A percentile compares a stretch with the other conserved stretches of the same genome.
phyloP scores from a whole-genome alignment of 345 rosid genomes.

The Chamaenerion angustifolium region DNA sequence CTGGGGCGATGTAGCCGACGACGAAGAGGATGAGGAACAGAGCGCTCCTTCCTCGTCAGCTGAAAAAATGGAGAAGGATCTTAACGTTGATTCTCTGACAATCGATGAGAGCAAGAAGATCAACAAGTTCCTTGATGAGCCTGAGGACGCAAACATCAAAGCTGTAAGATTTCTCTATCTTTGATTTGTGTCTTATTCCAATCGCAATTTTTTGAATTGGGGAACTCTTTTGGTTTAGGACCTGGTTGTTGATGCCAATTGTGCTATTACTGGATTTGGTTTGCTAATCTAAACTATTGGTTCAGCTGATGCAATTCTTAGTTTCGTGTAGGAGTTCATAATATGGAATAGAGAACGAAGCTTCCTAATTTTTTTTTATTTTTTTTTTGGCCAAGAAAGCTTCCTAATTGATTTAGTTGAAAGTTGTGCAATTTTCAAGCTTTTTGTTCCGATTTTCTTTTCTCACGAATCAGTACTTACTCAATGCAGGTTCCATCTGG shows the following conservation, averaged over 20 bases:
- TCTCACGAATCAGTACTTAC: background rate
- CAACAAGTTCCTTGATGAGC: conserved; percentile 56
- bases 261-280: too few relatives aligned
- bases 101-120: conserved; percentile 25
- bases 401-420: background rate
- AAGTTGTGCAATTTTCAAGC: background rate
- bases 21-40: conserved; percentile 29
- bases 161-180: conserved; percentile 31
- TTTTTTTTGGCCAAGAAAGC: too few relatives aligned
- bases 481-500: conserved; percentile 58
- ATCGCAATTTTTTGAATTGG: background rate
- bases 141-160: conserved; percentile 68
- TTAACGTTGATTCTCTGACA: conserved; percentile 28
- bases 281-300: too few relatives aligned
- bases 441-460: background rate
- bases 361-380: background rate
- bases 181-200: background rate
- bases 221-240: background rate
- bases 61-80: conserved; percentile 18
- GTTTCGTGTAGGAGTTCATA: too few relatives aligned
- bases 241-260: background rate
- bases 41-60: conserved; percentile 17
- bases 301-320: too few relatives aligned
- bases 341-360: background rate
- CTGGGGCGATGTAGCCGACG: conserved; percentile 63